Conservation (phyloP, 805 yeast species). For the Candida methanosorbosa region DNA sequence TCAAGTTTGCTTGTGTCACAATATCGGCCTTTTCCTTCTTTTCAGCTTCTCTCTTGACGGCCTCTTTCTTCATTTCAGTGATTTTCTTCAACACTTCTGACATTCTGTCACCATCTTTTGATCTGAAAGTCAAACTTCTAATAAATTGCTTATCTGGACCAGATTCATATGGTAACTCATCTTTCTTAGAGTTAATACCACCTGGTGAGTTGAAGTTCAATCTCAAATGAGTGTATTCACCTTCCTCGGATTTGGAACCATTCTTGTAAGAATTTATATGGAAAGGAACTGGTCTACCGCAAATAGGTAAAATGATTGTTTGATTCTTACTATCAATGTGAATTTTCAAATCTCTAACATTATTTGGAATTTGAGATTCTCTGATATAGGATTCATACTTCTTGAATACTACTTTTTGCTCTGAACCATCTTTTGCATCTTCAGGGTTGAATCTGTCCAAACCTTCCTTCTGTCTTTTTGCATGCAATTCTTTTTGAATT, state of each 20-base stretch:
- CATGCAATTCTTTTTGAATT: conserved; percentile 76
- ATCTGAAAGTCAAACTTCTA: conserved; percentile 79
- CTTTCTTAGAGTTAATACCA: conserved; percentile 53
- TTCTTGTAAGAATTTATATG: conserved; percentile 91
- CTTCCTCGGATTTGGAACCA: conserved; percentile 94
- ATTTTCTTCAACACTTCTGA: conserved; percentile 82
- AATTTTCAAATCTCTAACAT: conserved; percentile 75
- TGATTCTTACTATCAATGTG: conserved; percentile 85
- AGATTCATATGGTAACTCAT: conserved; percentile 87
- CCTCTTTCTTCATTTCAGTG: conserved; percentile 85
- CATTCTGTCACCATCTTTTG: conserved; percentile 87
- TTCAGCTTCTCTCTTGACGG: conserved; percentile 85
- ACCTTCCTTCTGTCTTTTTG: conserved; percentile 81
- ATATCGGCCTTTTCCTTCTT: conserved; percentile 90
- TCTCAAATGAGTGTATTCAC: conserved; percentile 85
- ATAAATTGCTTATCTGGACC: conserved; percentile 79
- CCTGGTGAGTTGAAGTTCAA: conserved; percentile 93
- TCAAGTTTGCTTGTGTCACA: conserved; percentile 79
- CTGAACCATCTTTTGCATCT: conserved; percentile 57
- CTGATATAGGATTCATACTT: conserved; percentile 91
- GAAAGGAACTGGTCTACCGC: conserved; percentile 96
- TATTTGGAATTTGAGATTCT: conserved; percentile 83
- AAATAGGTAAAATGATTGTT: conserved; percentile 82
- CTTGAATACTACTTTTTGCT: conserved; percentile 67
- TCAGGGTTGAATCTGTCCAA: conserved; percentile 72